Conservation (phyloP, 2,329 filamentous ascomycete genomes). For the Lecanosticta acicola region DNA sequence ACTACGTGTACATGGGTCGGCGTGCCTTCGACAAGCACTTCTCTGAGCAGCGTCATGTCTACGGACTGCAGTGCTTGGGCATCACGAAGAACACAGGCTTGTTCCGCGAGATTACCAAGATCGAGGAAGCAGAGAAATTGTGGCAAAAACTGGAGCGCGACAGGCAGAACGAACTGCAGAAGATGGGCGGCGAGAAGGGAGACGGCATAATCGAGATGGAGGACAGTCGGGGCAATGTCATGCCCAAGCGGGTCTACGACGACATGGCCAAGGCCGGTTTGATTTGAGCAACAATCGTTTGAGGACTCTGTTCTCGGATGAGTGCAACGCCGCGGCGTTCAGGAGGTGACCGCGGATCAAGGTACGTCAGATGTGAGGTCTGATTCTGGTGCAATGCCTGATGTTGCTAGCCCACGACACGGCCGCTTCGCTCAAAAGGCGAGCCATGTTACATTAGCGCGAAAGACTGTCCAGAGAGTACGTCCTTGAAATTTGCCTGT, state of each 20-base stretch:
- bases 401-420: not conserved
- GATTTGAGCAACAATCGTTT: slow-evolving; percentile 47
- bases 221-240: slow-evolving; percentile 93
- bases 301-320: not conserved
- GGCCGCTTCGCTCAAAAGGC: not conserved
- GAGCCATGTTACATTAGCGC: no score
- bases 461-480: no score
- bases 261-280: slow-evolving; percentile 91
- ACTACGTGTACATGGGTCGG: slow-evolving; percentile 97
- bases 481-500: no score
- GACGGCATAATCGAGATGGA: slow-evolving; percentile 97
- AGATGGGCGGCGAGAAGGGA: slow-evolving; percentile 43
- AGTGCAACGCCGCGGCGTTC: not conserved
- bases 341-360: not conserved
- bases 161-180: slow-evolving; percentile 68
- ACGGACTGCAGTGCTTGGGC: slow-evolving; percentile 87
- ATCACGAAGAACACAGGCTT: slow-evolving; percentile 78
- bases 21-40: slow-evolving; percentile 98
- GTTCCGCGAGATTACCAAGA: slow-evolving; percentile 89
- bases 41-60: slow-evolving; percentile 86
- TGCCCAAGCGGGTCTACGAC: slow-evolving; percentile 97
- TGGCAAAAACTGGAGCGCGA: slow-evolving; percentile 93
- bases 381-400: not conserved
- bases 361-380: not conserved
- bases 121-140: slow-evolving; percentile 78